Conservation (phyloP, 495 filamentous ascomycete genomes). For the Aspergillus nanangensis region DNA sequence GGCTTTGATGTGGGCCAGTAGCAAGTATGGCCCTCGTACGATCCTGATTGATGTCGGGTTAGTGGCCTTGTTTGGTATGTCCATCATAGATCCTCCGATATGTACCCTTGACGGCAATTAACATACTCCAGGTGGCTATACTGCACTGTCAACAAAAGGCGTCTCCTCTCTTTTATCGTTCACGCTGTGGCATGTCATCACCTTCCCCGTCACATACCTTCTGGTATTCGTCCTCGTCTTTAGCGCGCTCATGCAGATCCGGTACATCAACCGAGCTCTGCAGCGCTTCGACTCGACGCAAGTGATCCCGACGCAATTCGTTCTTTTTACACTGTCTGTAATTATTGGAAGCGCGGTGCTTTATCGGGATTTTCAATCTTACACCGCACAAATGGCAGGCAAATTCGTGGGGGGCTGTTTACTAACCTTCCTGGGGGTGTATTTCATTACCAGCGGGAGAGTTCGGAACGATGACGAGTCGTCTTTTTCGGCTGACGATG, state of each 20-base stretch:
- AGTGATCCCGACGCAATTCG: slow-evolving; percentile 95
- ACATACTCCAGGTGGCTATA: slow-evolving; percentile 71
- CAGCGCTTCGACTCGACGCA: slow-evolving; percentile 95
- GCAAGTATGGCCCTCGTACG: slow-evolving; percentile 72
- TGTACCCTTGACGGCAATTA: slow-evolving; percentile 21
- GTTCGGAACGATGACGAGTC: slow-evolving; percentile 41
- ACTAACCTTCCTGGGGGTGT: slow-evolving; percentile 90
- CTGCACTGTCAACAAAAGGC: slow-evolving; percentile 91
- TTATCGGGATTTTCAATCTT: slow-evolving; percentile 89
- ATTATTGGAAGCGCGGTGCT: slow-evolving; percentile 90
- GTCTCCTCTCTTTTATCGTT: slow-evolving; percentile 91
- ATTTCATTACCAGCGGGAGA: slow-evolving; percentile 75
- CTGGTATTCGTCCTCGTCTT: slow-evolving; percentile 69
- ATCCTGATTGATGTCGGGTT: slow-evolving; percentile 92
- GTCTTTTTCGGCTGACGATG: slow-evolving; percentile 40
- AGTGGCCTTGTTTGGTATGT: slow-evolving; percentile 84
- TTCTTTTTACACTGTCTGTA: slow-evolving; percentile 91
- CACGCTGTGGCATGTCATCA: slow-evolving; percentile 78
- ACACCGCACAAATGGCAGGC: slow-evolving; percentile 57
- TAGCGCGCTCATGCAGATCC: slow-evolving; percentile 91
- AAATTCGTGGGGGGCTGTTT: slow-evolving; percentile 89
- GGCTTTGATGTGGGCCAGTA: slow-evolving; percentile 74
- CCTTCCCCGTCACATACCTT: slow-evolving; percentile 87
- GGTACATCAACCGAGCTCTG: slow-evolving; percentile 90
- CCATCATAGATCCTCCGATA: not conserved